These are phyloP conservation scores for Cordyceps cateniannulata DNA, from an alignment of 2,329 filamentous ascomycete species.

Conservation along the genomic window DNA sequence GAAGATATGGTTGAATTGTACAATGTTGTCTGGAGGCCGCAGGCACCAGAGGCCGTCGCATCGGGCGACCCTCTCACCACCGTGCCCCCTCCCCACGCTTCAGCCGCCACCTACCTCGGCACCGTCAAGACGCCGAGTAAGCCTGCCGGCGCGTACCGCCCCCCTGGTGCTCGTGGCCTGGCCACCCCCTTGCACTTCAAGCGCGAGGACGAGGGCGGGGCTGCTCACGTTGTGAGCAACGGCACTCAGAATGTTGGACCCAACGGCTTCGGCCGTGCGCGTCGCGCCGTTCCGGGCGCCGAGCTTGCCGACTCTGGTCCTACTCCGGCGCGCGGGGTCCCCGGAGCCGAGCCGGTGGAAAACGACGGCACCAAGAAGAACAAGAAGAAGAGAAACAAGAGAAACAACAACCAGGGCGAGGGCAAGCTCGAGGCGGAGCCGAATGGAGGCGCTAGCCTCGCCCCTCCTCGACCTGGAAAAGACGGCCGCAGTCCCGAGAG, in stretches of 20 bases:
- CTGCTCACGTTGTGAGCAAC: constrained; percentile 75
- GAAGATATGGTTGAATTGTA: constrained; percentile 94
- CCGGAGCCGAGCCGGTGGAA: constrained; percentile 55
- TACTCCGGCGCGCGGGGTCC: constrained; percentile 61
- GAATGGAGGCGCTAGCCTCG: constrained; percentile 41
- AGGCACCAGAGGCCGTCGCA: constrained; percentile 51
- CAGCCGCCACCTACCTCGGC: constrained; percentile 73
- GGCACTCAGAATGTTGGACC: constrained; percentile 62
- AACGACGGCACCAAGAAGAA: constrained; percentile 82
- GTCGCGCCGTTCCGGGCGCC: constrained; percentile 80
- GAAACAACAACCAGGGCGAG: constrained; percentile 50
- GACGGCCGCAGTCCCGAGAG: constrained; percentile 61
- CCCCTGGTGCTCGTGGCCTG: constrained; percentile 84
- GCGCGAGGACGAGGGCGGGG: constrained; percentile 93
- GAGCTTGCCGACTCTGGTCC: constrained; percentile 62
- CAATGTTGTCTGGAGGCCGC: constrained; percentile 81
- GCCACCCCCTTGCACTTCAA: constrained; percentile 91
- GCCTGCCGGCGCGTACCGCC: constrained; percentile 92
- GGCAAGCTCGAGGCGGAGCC: constrained; percentile 44
- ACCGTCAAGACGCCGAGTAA: constrained; percentile 93
- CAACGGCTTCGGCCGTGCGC: constrained; percentile 73
- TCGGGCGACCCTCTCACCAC: constrained; percentile 65
- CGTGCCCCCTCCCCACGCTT: constrained; percentile 72
- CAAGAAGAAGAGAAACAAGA: constrained; percentile 96
- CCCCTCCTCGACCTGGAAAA: constrained; percentile 39